Base-by-base conservation (phyloP, 331 rosid species). In the Pyrus hybrid region DNA sequence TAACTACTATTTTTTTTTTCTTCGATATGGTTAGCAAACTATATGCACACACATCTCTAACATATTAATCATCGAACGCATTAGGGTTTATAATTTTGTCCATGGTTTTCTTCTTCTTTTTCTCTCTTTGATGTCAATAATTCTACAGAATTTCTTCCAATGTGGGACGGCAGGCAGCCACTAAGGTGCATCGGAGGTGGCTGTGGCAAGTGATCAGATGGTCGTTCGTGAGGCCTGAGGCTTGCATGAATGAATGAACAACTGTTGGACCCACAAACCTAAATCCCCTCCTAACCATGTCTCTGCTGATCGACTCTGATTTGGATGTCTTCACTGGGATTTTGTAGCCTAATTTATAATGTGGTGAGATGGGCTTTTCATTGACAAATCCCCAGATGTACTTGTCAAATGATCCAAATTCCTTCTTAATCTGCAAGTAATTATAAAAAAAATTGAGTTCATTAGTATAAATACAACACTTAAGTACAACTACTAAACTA, bases 301-400 rank as follows among this genome's bases (percentile, higher is more conserved):
- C 97, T 76, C 90, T 94, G 88, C 97, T 94, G 75, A 94, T 92
- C 87, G 81, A 87, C 69, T 94, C 99, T 67, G 99, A 94, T 82
- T 94, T 95, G 73, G 99, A 95, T 7, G 97, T 95, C 89, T 92
- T 95, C 77, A 88, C 97, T 73, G 97, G 97, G n/a, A 92, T 88
- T 85, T 86, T 95, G 82, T 92, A 90, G 43, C 96, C 97, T 70
- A 89, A 86, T 71, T 89, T 95, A 92, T 92, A 89, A 26, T 92
- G 96, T 21, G 96, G 89, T 25, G 89, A 89, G 82, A 95, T 89
- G 1, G 96, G 89, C 76, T 89, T 90, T 53, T 90, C 86, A 84
- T 89, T 95, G 62, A 95, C 90, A 84, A 95, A 92, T 0, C 97
- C 96, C 97, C 97, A 95, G 0, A 95, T 81, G 81, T 95, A 92